phyloP scores from a whole-genome alignment of 2,329 filamentous ascomycete species.

The Sporothrix luriei region DNA sequence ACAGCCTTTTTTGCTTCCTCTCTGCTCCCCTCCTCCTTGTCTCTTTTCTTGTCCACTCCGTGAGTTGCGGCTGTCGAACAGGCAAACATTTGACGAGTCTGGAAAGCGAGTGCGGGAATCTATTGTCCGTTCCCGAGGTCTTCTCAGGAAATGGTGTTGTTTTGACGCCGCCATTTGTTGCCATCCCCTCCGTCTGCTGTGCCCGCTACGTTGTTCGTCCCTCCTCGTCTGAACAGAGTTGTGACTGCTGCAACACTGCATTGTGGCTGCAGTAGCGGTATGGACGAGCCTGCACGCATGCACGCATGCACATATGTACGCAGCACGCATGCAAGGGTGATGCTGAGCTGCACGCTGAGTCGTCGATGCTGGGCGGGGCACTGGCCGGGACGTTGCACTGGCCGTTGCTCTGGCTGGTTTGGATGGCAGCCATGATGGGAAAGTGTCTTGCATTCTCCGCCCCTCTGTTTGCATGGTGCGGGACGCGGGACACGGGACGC shows the following conservation, averaged over 20 bases:
- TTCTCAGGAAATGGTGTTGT: too few relatives aligned
- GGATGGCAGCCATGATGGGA: background rate
- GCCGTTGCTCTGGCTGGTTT: background rate
- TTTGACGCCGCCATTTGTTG: too few relatives aligned
- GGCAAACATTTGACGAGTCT: constrained; percentile 2
- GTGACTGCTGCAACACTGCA: background rate
- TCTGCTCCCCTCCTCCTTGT: background rate
- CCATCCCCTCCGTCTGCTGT: background rate
- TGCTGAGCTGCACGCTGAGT: background rate
- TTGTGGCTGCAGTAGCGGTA: constrained; percentile 21
- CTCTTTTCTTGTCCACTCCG: background rate
- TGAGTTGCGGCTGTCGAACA: background rate
- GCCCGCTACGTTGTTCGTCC: too few relatives aligned
- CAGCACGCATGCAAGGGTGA: constrained; percentile 1
- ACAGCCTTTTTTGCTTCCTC: background rate
- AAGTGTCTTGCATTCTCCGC: too few relatives aligned
- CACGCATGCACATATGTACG: background rate
- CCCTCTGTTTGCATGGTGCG: too few relatives aligned
- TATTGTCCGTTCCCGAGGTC: background rate
- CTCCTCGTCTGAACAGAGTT: background rate
- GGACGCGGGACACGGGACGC: background rate
- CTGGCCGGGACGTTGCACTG: background rate
- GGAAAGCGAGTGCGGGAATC: background rate
- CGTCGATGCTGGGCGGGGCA: too few relatives aligned
- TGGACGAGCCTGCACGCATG: background rate